phyloP scores from a whole-genome alignment of 1,284 basidiomycete species.

The Ganoderma lucidum region DNA sequence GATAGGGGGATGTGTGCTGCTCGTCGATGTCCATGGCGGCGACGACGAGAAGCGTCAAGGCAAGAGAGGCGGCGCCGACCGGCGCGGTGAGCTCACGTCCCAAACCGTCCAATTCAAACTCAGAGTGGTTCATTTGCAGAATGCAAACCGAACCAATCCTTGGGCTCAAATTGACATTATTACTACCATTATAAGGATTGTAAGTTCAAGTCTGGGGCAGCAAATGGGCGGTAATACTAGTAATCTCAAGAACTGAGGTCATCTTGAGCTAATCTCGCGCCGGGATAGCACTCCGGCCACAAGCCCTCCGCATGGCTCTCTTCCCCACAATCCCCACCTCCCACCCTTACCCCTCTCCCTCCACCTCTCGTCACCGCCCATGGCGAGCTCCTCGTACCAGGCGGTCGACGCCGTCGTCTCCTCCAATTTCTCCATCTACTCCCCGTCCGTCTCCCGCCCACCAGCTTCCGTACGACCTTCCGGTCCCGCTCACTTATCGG shows the following conservation, averaged over 20 bases:
- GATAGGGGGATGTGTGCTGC: slow-evolving; percentile 28
- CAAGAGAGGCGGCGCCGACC: slow-evolving; percentile 18
- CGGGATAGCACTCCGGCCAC: slow-evolving; percentile 8
- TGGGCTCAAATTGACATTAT: too few relatives aligned
- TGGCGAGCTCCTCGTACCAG: slow-evolving; percentile 36
- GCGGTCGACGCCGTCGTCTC: slow-evolving; percentile 38
- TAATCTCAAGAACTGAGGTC: slow-evolving; percentile 18
- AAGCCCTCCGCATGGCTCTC: slow-evolving; percentile 10
- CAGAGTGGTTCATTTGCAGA: slow-evolving; percentile 24
- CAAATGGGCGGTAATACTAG: background rate
- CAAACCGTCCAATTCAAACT: slow-evolving; percentile 29
- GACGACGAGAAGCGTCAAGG: slow-evolving; percentile 34
- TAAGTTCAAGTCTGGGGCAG: background rate
- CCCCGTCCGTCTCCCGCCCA: slow-evolving; percentile 36
- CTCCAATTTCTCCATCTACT: slow-evolving; percentile 38
- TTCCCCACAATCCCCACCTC: slow-evolving; percentile 7
- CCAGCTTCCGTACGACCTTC: slow-evolving; percentile 21
- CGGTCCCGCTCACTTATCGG: slow-evolving; percentile 6
- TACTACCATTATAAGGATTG: too few relatives aligned
- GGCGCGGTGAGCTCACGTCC: slow-evolving; percentile 27
- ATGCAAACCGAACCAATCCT: background rate
- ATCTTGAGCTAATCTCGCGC: slow-evolving; percentile 24
- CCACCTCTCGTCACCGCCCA: slow-evolving; percentile 27
- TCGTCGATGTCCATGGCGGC: slow-evolving; percentile 42
- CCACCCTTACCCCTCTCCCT: slow-evolving; percentile 16